Conservation (phyloP, 495 filamentous ascomycete species). For the Chaetomium cochliodes region DNA sequence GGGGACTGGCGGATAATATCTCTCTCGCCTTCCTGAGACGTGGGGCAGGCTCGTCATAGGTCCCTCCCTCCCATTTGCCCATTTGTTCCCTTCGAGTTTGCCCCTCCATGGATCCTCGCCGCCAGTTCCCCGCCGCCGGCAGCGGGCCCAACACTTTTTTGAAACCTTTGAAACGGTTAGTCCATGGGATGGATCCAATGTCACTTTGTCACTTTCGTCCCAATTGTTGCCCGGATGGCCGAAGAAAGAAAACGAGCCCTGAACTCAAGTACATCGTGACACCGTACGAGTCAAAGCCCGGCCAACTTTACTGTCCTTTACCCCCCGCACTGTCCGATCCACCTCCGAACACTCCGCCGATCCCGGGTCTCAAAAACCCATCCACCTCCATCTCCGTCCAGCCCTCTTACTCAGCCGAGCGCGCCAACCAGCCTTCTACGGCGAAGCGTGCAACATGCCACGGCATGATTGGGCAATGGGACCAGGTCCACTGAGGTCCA, state of each 20-base stretch:
- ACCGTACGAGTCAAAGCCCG: no score
- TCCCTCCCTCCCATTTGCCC: background rate
- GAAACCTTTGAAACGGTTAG: background rate
- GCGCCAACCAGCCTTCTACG: background rate
- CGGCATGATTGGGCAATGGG: constrained; percentile 20
- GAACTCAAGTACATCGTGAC: background rate
- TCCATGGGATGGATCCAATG: background rate
- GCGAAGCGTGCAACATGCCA: constrained; percentile 16
- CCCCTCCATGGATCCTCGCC: background rate
- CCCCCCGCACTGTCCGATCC: constrained; percentile 1
- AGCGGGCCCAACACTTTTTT: background rate
- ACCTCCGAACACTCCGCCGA: constrained; percentile 2
- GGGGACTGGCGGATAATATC: constrained; percentile 19
- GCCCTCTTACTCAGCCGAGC: constrained; percentile 23
- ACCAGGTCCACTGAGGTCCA: background rate
- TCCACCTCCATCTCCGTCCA: no score
- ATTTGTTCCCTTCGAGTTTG: no score
- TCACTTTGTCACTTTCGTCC: background rate
- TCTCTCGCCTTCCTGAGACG: background rate
- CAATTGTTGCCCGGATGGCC: background rate
- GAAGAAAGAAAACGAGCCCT: background rate
- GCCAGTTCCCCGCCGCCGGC: background rate
- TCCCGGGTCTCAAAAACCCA: background rate
- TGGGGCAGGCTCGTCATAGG: constrained; percentile 21
- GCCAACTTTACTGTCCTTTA: no score